A percentile compares a stretch with the other conserved stretches of the same genome.
phyloP scores from a whole-genome alignment of 768 basidiomycete genomes.

The Mycena filopes region DNA sequence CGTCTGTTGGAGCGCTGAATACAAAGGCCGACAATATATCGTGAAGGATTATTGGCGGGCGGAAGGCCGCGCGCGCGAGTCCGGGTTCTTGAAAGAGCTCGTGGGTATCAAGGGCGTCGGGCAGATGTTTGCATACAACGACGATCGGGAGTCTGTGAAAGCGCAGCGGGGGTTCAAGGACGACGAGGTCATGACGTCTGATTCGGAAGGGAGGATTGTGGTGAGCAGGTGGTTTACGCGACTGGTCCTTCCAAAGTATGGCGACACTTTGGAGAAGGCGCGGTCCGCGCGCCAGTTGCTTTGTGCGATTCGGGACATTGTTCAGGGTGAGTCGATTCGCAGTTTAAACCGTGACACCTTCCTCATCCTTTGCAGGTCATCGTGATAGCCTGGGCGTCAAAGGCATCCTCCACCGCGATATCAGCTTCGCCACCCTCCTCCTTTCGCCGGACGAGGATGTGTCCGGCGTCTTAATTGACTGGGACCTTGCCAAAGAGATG shows the following conservation, averaged over 20 bases:
- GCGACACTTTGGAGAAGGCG: conserved; percentile 27
- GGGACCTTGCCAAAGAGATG: too few species aligned
- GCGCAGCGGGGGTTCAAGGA: conserved; percentile 5
- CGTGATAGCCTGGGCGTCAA: conserved; percentile 20
- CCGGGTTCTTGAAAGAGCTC: conserved; percentile 22
- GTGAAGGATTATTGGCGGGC: conserved; percentile 40
- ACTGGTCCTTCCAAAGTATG: conserved; percentile 29
- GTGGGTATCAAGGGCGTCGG: conserved; percentile 32
- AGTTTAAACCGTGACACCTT: too few species aligned
- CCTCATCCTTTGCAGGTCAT: conserved; percentile 30
- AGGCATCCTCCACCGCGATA: conserved; percentile 40
- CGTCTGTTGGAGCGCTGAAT: conserved; percentile 34
- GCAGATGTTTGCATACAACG: conserved; percentile 26
- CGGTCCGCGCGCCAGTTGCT: conserved; percentile 22
- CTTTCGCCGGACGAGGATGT: background rate
- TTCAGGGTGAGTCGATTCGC: conserved; percentile 27
- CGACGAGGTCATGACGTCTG: too few species aligned
- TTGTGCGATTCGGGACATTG: conserved; percentile 24
- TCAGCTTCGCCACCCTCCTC: conserved; percentile 39
- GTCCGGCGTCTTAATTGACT: conserved; percentile 7
- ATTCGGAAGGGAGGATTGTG: too few species aligned
- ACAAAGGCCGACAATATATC: conserved; percentile 10
- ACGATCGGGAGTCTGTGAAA: conserved; percentile 14
- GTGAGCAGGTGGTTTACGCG: conserved; percentile 27
- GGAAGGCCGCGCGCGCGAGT: conserved; percentile 18